Base-by-base conservation (phyloP, 2,329 filamentous ascomycete genomes). In the Periglandula ipomoeae region DNA sequence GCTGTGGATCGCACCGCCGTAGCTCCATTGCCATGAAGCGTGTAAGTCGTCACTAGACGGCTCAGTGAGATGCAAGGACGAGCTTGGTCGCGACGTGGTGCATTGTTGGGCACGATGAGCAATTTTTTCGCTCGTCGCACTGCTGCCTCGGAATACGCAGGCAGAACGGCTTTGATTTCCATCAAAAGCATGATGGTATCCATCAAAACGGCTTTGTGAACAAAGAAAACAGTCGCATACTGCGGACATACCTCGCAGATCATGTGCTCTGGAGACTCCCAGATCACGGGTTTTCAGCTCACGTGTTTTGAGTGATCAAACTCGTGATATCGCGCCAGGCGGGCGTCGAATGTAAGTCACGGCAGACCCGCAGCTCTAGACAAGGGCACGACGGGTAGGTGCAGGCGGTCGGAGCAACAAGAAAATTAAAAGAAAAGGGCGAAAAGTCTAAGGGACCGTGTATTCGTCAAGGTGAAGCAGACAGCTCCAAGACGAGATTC, bases 301-400 rank as follows among this genome's bases (percentile, higher is more conserved):
- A 70, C 68, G 68, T 71, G 68, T 67, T 68, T 64, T 65, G 63
- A 61, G 66, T 65, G 66, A 66, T 65, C 62, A 64, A 71, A 67
- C 69, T 72, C 69, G 70, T 72, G 69, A 72, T 72, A 69, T 71
- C 68, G 69, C 67, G 68, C 58, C 53, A 35, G 37, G 30, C 49
- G 42, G 51, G 44, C 44, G 56, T 57, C 54, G 51, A 57, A 59
- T 55, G 48, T 64, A 65, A 64, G 63, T 62, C 55, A 55, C 51
- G 51, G 51, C 50, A 46, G 53, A 53, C 53, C 53, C 52, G 47
- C 53, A 49, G 40, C 52, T 47, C 20, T 42, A 30, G 30, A 41
- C 39, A 47, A 47, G 34, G 44, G 40, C 27, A 39, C 26, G n/a
- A 39, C 44, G 44, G 38, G 43, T 38, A 23, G 38, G 38, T 43